Evolutionary conservation across 192 early-diverging fungal genomes (phyloP).

Genomic region (Gryganskiella cystojenkinii): DNA sequence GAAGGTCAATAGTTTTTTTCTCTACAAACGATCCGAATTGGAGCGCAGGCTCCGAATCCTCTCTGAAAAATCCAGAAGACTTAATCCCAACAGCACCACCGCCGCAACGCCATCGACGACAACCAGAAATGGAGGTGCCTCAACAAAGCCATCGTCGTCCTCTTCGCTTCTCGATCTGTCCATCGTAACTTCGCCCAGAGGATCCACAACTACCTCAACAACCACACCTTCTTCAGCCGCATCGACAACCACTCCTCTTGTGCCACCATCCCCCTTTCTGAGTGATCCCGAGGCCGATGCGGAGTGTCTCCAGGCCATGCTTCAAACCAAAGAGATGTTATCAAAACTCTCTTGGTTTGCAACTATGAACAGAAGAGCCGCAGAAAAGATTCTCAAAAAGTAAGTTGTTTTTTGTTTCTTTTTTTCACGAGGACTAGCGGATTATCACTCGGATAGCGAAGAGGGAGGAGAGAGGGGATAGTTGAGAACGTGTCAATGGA

Average conservation of each 20-base stretch:
- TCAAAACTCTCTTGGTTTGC: slow-evolving; percentile 63
- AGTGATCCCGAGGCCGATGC: slow-evolving; percentile 50
- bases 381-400: slow-evolving; percentile 70
- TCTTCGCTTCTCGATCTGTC: slow-evolving; percentile 25
- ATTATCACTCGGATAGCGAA: neutral
- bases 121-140: neutral
- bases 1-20: slow-evolving; percentile 84
- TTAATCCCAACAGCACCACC: neutral
- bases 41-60: slow-evolving; percentile 75
- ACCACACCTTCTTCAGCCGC: neutral
- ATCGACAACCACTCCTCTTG: slow-evolving; percentile 1
- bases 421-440: neutral
- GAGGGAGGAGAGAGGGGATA: neutral
- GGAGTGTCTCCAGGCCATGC: slow-evolving; percentile 57
- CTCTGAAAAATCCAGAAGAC: slow-evolving; percentile 59
- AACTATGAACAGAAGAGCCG: slow-evolving; percentile 62
- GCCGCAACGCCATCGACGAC: neutral
- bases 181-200: slow-evolving; percentile 24
- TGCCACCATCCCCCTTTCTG: slow-evolving; percentile 42
- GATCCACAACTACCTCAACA: neutral
- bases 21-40: slow-evolving; percentile 80
- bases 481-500: neutral
- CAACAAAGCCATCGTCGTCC: neutral
- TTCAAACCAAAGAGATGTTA: slow-evolving; percentile 57
- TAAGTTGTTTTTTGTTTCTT: slow-evolving; percentile 33